Percentiles rank a stretch among this genome's conserved stretches.
phyloP scores from a whole-genome alignment of 1,139 yeast genomes.

The Lodderomyces beijingensis region DNA sequence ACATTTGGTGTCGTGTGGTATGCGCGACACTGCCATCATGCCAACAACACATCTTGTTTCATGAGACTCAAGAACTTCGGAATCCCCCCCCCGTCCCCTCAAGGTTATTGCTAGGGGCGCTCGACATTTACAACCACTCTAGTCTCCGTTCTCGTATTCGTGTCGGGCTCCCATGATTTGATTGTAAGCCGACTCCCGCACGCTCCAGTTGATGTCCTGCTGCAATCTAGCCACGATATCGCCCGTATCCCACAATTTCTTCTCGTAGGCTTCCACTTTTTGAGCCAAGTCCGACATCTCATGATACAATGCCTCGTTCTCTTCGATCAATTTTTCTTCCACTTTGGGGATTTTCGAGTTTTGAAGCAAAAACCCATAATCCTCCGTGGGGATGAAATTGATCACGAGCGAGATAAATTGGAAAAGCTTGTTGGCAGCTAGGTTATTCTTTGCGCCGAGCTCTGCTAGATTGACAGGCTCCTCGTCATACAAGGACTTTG shows the following conservation, averaged over 20 bases:
- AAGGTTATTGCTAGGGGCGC: too few relatives aligned
- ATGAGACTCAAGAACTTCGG: too few relatives aligned
- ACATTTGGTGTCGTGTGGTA: too few relatives aligned
- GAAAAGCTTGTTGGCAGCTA: constrained; percentile 24
- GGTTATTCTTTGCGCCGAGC: constrained; percentile 23
- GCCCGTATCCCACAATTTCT: constrained; percentile 37
- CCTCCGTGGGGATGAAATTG: constrained; percentile 30
- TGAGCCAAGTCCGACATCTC: constrained; percentile 21
- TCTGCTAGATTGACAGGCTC: constrained; percentile 35
- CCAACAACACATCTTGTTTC: too few relatives aligned
- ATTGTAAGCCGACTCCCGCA: not conserved
- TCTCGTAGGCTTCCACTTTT: constrained; percentile 28
- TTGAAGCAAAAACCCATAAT: constrained; percentile 34
- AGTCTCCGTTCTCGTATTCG: too few relatives aligned
- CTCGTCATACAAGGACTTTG: constrained; percentile 32
- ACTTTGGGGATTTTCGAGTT: constrained; percentile 44
- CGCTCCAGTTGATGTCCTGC: constrained; percentile 1
- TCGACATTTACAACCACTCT: too few relatives aligned
- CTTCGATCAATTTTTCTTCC: constrained; percentile 21
- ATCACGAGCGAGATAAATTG: constrained; percentile 27
- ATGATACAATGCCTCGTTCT: constrained; percentile 20
- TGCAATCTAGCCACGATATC: constrained; percentile 37
- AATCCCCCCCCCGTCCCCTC: too few relatives aligned
- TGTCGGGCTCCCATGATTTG: not conserved
- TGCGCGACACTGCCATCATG: too few relatives aligned